A percentile compares a stretch with the other conserved stretches of the same genome.
These are phyloP conservation scores for Acidiella bohemica DNA, from an alignment of 495 filamentous ascomycete genomes.

Conservation along the genomic window DNA sequence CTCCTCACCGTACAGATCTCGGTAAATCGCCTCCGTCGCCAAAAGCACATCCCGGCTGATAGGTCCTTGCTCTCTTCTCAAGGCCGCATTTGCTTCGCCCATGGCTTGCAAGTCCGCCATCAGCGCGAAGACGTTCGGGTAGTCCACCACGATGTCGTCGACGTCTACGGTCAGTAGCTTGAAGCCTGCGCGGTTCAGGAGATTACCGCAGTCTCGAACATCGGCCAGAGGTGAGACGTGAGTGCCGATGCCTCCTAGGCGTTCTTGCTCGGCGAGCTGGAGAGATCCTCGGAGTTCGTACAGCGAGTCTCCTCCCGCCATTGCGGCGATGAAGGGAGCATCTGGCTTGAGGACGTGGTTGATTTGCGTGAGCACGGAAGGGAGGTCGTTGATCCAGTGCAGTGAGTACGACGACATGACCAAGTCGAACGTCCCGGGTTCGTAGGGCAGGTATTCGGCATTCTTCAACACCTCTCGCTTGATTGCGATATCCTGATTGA, in stretches of 20 bases:
- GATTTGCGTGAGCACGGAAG: slow-evolving; percentile 64
- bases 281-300: slow-evolving; percentile 90
- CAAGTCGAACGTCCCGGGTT: slow-evolving; percentile 67
- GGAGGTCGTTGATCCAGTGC: slow-evolving; percentile 97
- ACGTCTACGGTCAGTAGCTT: slow-evolving; percentile 94
- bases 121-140: slow-evolving; percentile 78
- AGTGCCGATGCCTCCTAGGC: slow-evolving; percentile 73
- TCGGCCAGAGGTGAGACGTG: slow-evolving; percentile 85
- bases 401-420: slow-evolving; percentile 75
- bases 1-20: slow-evolving; percentile 61
- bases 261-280: slow-evolving; percentile 81
- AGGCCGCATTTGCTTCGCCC: slow-evolving; percentile 23
- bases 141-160: slow-evolving; percentile 92
- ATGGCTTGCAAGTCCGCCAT: slow-evolving; percentile 91
- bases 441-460: slow-evolving; percentile 65
- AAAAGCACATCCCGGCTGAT: slow-evolving; percentile 73
- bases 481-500: slow-evolving; percentile 58
- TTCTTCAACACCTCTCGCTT: slow-evolving; percentile 54
- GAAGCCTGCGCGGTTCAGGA: slow-evolving; percentile 79
- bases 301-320: slow-evolving; percentile 89
- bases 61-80: slow-evolving; percentile 29
- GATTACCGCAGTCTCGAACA: slow-evolving; percentile 76
- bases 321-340: slow-evolving; percentile 80
- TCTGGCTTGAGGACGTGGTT: slow-evolving; percentile 80
- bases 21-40: slow-evolving; percentile 81